Percentiles rank a stretch among this genome's conserved stretches.
Conservation (phyloP, 305 asterid species). For the Fraxinus velutina region DNA sequence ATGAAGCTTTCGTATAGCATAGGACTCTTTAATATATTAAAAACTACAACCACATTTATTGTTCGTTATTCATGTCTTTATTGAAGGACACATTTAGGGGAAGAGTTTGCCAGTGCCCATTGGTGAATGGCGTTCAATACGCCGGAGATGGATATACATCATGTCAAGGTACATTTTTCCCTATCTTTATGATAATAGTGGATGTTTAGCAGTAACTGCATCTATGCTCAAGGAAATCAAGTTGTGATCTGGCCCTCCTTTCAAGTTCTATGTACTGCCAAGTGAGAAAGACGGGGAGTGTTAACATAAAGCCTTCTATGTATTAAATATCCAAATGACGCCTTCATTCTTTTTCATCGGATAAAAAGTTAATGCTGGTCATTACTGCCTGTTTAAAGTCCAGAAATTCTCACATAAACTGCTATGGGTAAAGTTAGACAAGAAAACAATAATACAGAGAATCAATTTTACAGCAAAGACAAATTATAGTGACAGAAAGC, state of each 20-base stretch:
- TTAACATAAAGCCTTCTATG: not conserved
- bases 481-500: not conserved
- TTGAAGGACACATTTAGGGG: conserved; percentile 87
- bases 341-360: not conserved
- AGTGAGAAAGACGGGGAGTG: not conserved
- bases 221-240: not conserved
- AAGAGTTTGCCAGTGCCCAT: conserved; percentile 84
- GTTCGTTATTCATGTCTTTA: conserved; percentile 6
- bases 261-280: not conserved
- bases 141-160: conserved; percentile 79
- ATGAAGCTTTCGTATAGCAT: not conserved
- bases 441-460: not conserved
- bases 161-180: conserved; percentile 53
- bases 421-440: not conserved
- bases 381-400: not conserved
- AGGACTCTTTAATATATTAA: not conserved
- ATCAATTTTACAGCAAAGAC: not conserved
- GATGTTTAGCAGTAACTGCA: not conserved
- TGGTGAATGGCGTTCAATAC: conserved; percentile 61
- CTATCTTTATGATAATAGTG: not conserved
- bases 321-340: not conserved
- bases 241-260: not conserved
- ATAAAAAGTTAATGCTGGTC: not conserved
- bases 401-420: not conserved
- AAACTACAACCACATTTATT: not conserved